phyloP scores from a whole-genome alignment of 352 stramenopile genomes.

The Phytophthora idaei region DNA sequence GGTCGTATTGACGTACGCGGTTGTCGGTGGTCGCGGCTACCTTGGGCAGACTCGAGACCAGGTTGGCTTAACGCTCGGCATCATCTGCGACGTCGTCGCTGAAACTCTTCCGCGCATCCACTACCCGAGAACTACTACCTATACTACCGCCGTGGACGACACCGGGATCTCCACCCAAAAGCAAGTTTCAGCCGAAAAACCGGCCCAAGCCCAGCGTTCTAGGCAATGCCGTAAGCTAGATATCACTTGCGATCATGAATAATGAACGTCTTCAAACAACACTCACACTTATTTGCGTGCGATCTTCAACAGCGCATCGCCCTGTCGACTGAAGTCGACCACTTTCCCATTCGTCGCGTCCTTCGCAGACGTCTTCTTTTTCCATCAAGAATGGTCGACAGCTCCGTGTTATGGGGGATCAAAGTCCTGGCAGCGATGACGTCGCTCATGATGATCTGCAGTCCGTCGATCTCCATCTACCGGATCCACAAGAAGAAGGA shows the following conservation, averaged over 20 bases:
- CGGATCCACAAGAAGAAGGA: conserved; percentile 41
- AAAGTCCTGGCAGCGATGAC: conserved; percentile 32
- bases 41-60: too few species aligned
- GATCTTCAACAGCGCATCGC: conserved; percentile 18
- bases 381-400: conserved; percentile 15
- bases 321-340: conserved; percentile 13
- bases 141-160: too few species aligned
- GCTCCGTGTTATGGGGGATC: conserved; percentile 27
- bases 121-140: too few species aligned
- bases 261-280: neutral
- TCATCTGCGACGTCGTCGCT: too few species aligned
- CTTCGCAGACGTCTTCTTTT: neutral
- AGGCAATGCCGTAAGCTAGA: too few species aligned
- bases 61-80: too few species aligned
- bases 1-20: too few species aligned
- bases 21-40: too few species aligned
- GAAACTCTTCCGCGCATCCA: too few species aligned
- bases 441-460: conserved; percentile 40
- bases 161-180: too few species aligned
- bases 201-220: too few species aligned
- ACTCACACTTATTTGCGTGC: neutral
- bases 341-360: conserved; percentile 9
- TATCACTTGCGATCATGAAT: neutral
- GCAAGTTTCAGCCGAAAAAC: too few species aligned
- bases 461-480: conserved; percentile 49